A percentile compares a stretch with the other conserved stretches of the same genome.
phyloP scores from a whole-genome alignment of 129 eudicot species.

The Mikania micrantha region DNA sequence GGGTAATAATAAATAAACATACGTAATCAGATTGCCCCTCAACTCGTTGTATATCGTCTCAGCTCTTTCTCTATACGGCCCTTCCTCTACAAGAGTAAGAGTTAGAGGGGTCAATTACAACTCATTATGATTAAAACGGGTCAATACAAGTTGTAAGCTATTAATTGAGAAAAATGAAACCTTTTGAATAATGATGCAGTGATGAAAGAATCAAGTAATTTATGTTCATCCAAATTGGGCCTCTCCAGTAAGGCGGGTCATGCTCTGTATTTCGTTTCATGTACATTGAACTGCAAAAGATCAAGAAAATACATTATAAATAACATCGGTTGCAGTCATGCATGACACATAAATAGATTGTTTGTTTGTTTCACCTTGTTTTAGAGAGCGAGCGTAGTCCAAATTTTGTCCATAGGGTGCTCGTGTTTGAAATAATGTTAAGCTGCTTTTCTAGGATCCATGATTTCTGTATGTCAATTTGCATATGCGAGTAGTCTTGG shows the following conservation, averaged over 20 bases:
- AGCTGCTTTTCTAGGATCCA: slow-evolving; percentile 83
- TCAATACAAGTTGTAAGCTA: background rate
- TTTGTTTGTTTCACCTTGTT: slow-evolving; percentile 51
- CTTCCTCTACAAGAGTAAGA: slow-evolving; percentile 46
- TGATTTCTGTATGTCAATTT: slow-evolving; percentile 44
- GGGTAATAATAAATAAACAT: slow-evolving; percentile 1
- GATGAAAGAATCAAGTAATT: slow-evolving; percentile 89
- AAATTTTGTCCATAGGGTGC: slow-evolving; percentile 72
- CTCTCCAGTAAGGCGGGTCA: slow-evolving; percentile 98
- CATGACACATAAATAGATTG: background rate
- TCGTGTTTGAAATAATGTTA: slow-evolving; percentile 68
- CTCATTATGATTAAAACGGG: background rate
- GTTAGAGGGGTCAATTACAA: background rate
- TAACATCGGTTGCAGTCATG: background rate
- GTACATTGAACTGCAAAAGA: slow-evolving; percentile 63
- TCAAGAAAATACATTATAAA: background rate
- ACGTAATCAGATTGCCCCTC: slow-evolving; percentile 75
- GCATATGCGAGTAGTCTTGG: background rate
- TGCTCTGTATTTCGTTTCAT: slow-evolving; percentile 93
- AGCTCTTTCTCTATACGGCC: slow-evolving; percentile 79
- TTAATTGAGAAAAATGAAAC: slow-evolving; percentile 25
- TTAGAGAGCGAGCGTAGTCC: slow-evolving; percentile 84
- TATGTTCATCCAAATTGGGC: slow-evolving; percentile 96
- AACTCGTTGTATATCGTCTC: slow-evolving; percentile 61
- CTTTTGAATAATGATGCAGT: slow-evolving; percentile 73